These are phyloP conservation scores for Cladosporium sp. DNA, from an alignment of 2,329 filamentous ascomycete genomes.

Conservation along the genomic window DNA sequence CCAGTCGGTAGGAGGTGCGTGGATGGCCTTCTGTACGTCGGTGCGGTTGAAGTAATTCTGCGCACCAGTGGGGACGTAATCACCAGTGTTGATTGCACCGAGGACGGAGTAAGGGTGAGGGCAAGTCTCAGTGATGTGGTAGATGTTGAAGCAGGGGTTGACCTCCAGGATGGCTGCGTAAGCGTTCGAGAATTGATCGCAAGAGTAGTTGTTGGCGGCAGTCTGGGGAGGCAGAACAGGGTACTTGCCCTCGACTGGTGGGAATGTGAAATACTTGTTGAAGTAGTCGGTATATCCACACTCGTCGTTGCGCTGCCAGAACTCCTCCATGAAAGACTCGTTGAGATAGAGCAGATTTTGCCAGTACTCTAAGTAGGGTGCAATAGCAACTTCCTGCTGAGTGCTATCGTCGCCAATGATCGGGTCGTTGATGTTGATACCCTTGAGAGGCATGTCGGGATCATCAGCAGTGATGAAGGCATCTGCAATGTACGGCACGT, in stretches of 20 bases:
- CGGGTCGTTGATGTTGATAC: conserved; percentile 48
- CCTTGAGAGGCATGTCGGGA: conserved; percentile 47
- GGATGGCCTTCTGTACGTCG: conserved; percentile 48
- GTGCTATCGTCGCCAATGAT: conserved; percentile 41
- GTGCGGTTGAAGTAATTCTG: conserved; percentile 56
- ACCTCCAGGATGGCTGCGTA: conserved; percentile 37
- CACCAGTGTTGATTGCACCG: conserved; percentile 19
- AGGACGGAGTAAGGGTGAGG: conserved; percentile 34
- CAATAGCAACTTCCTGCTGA: conserved; percentile 33
- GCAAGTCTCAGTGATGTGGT: conserved; percentile 45
- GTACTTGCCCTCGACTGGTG: conserved; percentile 33
- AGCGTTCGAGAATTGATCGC: conserved; percentile 39
- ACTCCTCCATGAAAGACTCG: conserved; percentile 34
- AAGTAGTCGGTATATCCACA: conserved; percentile 33
- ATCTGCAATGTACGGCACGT: conserved; percentile 55
- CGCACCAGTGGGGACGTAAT: conserved; percentile 15
- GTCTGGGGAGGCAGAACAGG: conserved; percentile 27
- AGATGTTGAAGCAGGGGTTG: conserved; percentile 51
- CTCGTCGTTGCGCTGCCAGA: conserved; percentile 28
- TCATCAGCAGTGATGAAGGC: conserved; percentile 50
- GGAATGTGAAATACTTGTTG: conserved; percentile 42
- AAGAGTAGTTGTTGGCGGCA: conserved; percentile 25
- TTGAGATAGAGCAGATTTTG: conserved; percentile 39
- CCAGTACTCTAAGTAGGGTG: conserved; percentile 38
- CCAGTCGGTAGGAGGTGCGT: conserved; percentile 38